Base-by-base conservation (phyloP, 2,329 filamentous ascomycete species). In the Hymenoscyphus occultus region DNA sequence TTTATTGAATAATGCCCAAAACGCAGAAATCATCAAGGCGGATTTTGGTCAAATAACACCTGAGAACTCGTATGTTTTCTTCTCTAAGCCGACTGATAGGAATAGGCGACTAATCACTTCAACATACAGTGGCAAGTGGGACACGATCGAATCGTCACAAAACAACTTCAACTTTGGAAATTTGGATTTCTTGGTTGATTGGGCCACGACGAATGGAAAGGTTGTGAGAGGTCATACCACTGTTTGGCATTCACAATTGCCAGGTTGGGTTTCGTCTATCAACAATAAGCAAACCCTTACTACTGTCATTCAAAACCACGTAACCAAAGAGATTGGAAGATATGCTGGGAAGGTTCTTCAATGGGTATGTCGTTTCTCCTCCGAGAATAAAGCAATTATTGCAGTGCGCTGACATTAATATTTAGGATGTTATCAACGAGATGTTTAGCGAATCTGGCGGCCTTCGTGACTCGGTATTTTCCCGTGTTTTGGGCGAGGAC, bases 41-140 rank as follows among this genome's bases (percentile, higher is more conserved):
- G 78, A 88, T 75, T 90, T 89, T 68, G 86, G 86, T 14, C 83
- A 86, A 74, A 78, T 90, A 32, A 90, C 87, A 0, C 82, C 84
- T 2, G 88, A 90, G 79, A 90, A 90, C 80, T 84, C 80, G 64
- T 65, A 62, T 14, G 56, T 42, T 31, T 28, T 5, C 48, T 48
- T 28, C 12, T 13, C 19, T 48, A 16, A 6, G 59, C 4, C 7
- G 14, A 7, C 31, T 3, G 28, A 35, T 1, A 9, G 14, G 12
- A 6, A n/a, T 31, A 14, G 40, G 10, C 19, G 22, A 39, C 28
- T 28, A n/a, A 51, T 59, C 10, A n/a, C 9, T 10, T 22, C 10
- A 35, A 19, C 7, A 13, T 39, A 9, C 58, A 65, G 64, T 54
- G 64, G 64, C 14, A 65, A 65, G 60, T 65, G 64, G 64, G 42